Percentiles rank a stretch among this genome's conserved stretches.
Conservation (phyloP, 768 basidiomycete species). For the Holtermanniella nyarrowii region DNA sequence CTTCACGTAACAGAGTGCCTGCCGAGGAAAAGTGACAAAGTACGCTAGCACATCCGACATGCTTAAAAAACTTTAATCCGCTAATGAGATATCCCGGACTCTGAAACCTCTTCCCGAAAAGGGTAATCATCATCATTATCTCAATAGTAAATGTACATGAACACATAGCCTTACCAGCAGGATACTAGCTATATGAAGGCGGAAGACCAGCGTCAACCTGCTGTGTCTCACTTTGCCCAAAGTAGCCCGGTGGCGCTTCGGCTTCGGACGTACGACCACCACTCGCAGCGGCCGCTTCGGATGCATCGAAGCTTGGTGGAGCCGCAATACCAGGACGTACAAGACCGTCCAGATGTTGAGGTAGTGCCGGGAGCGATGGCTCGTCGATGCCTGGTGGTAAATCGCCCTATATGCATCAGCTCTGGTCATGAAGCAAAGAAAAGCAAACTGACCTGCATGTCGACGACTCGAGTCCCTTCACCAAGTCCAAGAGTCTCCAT, state of each 20-base stretch:
- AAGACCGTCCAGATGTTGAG: slow-evolving; percentile 10
- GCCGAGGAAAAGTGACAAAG: no score
- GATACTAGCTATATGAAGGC: slow-evolving; percentile 6
- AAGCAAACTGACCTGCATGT: slow-evolving; percentile 27
- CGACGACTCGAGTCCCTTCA: slow-evolving; percentile 37
- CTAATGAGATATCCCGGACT: no score
- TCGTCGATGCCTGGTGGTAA: slow-evolving; percentile 41
- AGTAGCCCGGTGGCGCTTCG: slow-evolving; percentile 15
- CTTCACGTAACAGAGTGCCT: no score
- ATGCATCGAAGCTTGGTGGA: slow-evolving; percentile 6
- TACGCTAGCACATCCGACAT: no score
- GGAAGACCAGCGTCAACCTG: slow-evolving; percentile 5
- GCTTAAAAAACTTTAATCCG: no score
- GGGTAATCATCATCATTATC: no score
- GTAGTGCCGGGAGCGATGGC: slow-evolving; percentile 37
- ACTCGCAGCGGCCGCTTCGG: neutral
- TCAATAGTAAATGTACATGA: neutral
- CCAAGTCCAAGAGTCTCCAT: slow-evolving; percentile 39
- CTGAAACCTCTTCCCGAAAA: no score
- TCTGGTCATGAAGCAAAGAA: no score
- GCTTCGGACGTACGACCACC: neutral
- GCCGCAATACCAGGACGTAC: neutral
- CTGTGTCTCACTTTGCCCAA: neutral
- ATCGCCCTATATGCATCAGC: slow-evolving; percentile 30
- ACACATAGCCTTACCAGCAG: neutral